Conservation (phyloP, 2,329 filamentous ascomycete genomes). For the Aureobasidium sp. region DNA sequence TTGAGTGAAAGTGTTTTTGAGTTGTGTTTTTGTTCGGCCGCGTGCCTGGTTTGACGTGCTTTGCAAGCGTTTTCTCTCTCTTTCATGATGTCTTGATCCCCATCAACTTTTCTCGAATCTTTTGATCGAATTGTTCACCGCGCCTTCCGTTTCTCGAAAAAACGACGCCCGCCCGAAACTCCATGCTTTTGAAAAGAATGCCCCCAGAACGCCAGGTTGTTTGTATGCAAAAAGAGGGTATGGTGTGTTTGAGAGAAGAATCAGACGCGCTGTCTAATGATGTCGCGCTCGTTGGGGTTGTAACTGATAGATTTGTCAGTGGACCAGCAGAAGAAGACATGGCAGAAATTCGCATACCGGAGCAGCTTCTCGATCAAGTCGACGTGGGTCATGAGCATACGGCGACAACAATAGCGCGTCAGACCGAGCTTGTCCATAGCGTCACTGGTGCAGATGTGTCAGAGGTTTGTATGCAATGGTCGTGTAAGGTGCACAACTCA, state of each 20-base stretch:
- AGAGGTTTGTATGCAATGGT: neutral
- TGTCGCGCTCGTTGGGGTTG: slow-evolving; percentile 34
- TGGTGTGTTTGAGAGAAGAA: neutral
- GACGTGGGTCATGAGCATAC: slow-evolving; percentile 99
- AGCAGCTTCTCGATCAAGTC: slow-evolving; percentile 98
- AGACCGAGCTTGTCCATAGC: slow-evolving; percentile 93
- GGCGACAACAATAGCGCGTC: slow-evolving; percentile 94
- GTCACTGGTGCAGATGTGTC: slow-evolving; percentile 52
- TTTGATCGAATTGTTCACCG: neutral
- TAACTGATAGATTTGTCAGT: slow-evolving; percentile 23
- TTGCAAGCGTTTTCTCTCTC: neutral
- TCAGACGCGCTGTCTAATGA: slow-evolving; percentile 21
- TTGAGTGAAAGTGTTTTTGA: neutral
- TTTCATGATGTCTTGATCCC: neutral
- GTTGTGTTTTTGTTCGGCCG: neutral
- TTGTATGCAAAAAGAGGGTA: slow-evolving; percentile 2
- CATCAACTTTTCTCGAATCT: neutral
- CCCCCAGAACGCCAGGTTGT: slow-evolving; percentile 1
- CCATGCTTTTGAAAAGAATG: neutral
- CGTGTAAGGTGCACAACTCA: slow-evolving; percentile 15
- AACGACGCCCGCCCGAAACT: neutral
- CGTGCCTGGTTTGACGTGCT: neutral
- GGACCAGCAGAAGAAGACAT: neutral
- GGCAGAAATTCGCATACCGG: slow-evolving; percentile 50
- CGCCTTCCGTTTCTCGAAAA: neutral